Evolutionary conservation across 768 basidiomycete species (phyloP), one percentile per base, ranked within the genome.

Genomic region (Boletus sensibilis): DNA sequence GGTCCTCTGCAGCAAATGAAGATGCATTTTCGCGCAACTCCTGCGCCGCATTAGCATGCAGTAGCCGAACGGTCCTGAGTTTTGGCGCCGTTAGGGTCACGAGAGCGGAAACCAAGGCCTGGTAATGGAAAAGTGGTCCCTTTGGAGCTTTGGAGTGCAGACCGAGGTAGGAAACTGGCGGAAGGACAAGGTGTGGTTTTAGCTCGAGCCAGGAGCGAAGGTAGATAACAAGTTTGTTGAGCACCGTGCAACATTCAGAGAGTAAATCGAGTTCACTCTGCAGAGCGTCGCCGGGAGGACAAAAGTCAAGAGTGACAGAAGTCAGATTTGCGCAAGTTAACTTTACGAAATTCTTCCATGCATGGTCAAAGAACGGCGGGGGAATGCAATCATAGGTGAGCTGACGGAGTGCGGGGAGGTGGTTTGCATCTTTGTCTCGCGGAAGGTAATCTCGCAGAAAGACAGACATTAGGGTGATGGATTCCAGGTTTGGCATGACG

Each of bases 311-410:
- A 12, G 59, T 60, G 38, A 71, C 62, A 34, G 54, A 67, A 16
- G 69, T 69, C 27, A 69, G 59, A 50, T 62, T 67, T 29, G 60
- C 57, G 52, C 68, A 69, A 39, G 60, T 71, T 38, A 58, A 35
- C 48, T 54, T 62, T 37, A 71, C 44, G 27, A 71, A 69, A 25
- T 57, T 61, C 46, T 60, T 68, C 68, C 69, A 69, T n/a, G 59
- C 58, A n/a, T 60, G 31, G 18, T 67, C 67, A 21, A 66, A 62
- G 48, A 68, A 69, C 20, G 68, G 67, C 2, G 65, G 69, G 5
- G 69, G 69, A 23, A 67, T 69, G 43, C 69, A 69, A 37, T 69
- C 69, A n/a, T 71, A 69, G 12, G 63, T 67, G 31, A 71, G 68
- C 39, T 67, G 64, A 35, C 69, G 63, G 38, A 71, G 68, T 29